Evolutionary conservation across 1,139 yeast species (phyloP), one percentile per base, ranked within the genome.

Genomic region (Taphrina deformans): DNA sequence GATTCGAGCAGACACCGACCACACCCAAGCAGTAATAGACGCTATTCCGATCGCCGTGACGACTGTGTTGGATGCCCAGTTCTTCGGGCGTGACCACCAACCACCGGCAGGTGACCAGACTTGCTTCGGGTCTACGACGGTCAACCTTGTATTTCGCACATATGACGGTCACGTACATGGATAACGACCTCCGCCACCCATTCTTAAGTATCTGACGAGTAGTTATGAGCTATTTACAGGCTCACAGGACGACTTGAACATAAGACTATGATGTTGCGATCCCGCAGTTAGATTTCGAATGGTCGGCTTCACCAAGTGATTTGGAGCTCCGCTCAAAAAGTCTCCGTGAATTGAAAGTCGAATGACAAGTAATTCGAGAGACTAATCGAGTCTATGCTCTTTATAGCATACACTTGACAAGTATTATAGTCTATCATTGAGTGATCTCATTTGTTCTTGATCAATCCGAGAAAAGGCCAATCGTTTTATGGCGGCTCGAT

Each of bases 51-150:
- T 23, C 6, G 62, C 56, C 10, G 41, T 27, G 60, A 72, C 67
- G 29, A 69, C 66, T 16, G 79, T 73, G 71, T 79, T 79, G 55
- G 74, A 65, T 66, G 72, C 73, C 77, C 78, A 77, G 76, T 79
- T 79, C 71, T 73, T 73, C 40, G 82, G 82, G 50, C 75, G 75
- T 67, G 76, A 76, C 73, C 72, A 78, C 81, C 82, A 79, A 53
- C 81, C 81, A 55, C 72, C 72, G 2, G 72, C 65, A 14, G 70
- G 58, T 21, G 70, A 58, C 73, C 73, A 71, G 29, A 70, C 70
- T 58, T 71, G 70, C 69, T 70, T 48, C 23, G 52, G 40, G 33
- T 59, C 58, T 53, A 24, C 41, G n/a, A 38, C 3, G 12, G 41
- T 24, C 41, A 38, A n/a, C 4, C n/a, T 38, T n/a, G n/a, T n/a